Conservation (phyloP, 768 basidiomycete genomes). For the Brasilioporus rufonigricans region DNA sequence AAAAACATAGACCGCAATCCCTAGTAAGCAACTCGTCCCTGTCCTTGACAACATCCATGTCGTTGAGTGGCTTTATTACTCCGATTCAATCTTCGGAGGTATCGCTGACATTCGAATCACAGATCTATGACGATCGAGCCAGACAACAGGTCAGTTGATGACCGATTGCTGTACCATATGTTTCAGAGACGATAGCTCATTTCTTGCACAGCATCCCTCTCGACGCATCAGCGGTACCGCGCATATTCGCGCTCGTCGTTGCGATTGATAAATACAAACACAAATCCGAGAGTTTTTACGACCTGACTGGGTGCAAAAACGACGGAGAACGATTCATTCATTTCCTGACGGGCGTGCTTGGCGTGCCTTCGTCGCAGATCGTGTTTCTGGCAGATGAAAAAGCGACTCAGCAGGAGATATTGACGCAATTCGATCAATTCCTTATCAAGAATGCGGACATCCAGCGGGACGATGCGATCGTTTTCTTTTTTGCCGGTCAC, state of each 20-base stretch:
- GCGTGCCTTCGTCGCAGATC: constrained; percentile 12
- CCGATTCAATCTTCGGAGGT: background rate
- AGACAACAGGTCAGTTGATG: constrained; percentile 4
- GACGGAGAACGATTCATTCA: constrained; percentile 15
- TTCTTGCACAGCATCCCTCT: background rate
- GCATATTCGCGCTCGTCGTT: constrained; percentile 20
- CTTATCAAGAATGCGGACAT: constrained; percentile 7
- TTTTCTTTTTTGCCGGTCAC: constrained; percentile 22
- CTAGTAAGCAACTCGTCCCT: background rate
- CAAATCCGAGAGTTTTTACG: fast-evolving
- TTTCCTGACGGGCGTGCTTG: constrained; percentile 11
- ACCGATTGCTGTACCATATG: background rate
- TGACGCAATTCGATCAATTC: constrained; percentile 7
- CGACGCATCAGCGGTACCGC: background rate
- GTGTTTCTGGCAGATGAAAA: constrained; percentile 12
- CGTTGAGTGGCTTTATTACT: constrained; percentile 7
- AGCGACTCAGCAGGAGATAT: constrained; percentile 11
- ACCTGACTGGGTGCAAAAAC: constrained; percentile 18
- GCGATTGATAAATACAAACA: constrained; percentile 15
- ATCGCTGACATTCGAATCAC: background rate
- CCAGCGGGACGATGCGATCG: constrained; percentile 14
- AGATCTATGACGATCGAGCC: constrained; percentile 6
- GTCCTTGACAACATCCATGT: background rate
- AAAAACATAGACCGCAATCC: background rate
- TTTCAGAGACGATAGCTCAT: too few relatives aligned